Conservation (phyloP, 208 protist species). For the Wallacemonas rigidus region DNA sequence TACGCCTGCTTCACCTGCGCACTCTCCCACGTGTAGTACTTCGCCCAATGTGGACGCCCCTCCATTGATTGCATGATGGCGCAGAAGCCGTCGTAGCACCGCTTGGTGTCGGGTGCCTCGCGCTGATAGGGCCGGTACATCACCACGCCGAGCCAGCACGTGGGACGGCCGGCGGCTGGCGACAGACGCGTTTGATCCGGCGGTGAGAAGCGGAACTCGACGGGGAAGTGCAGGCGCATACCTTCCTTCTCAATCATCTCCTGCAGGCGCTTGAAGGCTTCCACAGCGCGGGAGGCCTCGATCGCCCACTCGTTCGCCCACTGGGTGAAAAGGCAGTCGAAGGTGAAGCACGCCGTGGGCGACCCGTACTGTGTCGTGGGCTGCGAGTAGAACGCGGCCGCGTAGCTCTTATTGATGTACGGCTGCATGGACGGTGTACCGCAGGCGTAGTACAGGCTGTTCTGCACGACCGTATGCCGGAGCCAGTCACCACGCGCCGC, state of each 20-base stretch:
- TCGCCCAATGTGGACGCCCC: constrained; percentile 82
- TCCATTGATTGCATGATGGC: constrained; percentile 60
- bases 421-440: constrained; percentile 53
- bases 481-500: constrained; percentile 49
- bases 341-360: constrained; percentile 69
- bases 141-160: constrained; percentile 86
- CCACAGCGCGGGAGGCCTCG: constrained; percentile 37
- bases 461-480: constrained; percentile 57
- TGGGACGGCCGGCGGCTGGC: constrained; percentile 51
- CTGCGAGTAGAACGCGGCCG: constrained; percentile 37
- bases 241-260: constrained; percentile 56
- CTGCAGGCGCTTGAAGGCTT: constrained; percentile 50
- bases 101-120: constrained; percentile 59
- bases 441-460: constrained; percentile 45
- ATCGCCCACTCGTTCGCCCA: constrained; percentile 85
- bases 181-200: constrained; percentile 60
- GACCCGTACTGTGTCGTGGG: constrained; percentile 52
- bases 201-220: constrained; percentile 82
- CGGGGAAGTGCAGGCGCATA: constrained; percentile 75
- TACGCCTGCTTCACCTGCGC: constrained; percentile 44
- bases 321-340: constrained; percentile 82
- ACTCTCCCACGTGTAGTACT: constrained; percentile 71
- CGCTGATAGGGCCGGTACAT: constrained; percentile 71
- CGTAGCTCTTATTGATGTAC: constrained; percentile 61
- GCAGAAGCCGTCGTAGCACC: constrained; percentile 67